A percentile compares a stretch with the other conserved stretches of the same genome.
Evolutionary conservation across 345 rosid species (phyloP).

Genomic region (Ceriops decandra): DNA sequence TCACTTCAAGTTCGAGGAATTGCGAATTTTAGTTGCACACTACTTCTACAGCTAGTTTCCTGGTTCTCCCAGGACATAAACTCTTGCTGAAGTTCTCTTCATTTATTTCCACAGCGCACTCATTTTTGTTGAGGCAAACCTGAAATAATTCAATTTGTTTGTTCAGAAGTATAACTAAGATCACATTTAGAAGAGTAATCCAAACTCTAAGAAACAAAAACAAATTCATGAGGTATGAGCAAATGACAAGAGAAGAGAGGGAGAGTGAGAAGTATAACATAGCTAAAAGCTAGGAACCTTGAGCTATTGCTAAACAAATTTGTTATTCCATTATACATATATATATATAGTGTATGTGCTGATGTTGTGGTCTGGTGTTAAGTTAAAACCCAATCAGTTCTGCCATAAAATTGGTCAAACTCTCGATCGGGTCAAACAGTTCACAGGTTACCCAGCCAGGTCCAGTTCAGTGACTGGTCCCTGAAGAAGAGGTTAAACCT

Average conservation of each 20-base stretch:
- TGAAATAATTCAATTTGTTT: constrained; percentile 21
- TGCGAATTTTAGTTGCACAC: constrained; percentile 37
- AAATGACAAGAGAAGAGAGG: neutral
- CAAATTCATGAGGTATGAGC: neutral
- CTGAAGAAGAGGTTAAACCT: no score
- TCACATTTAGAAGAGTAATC: neutral
- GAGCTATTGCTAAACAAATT: neutral
- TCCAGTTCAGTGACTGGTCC: no score
- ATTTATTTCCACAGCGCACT: constrained; percentile 38
- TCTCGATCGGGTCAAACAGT: no score
- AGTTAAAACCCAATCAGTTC: no score
- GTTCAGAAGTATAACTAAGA: neutral
- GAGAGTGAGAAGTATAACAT: no score
- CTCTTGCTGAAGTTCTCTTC: constrained; percentile 37
- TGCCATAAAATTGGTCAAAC: no score
- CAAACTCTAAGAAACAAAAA: no score
- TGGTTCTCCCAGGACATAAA: constrained; percentile 29
- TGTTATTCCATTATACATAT: neutral
- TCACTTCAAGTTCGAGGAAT: neutral
- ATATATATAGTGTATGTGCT: no score
- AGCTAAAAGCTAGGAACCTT: neutral
- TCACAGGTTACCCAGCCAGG: no score
- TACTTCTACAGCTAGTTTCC: constrained; percentile 49
- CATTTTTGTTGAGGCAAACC: constrained; percentile 43
- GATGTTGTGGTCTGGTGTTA: no score